Conservation (phyloP, 2,329 filamentous ascomycete species). For the Chrysosporium queenslandicum region DNA sequence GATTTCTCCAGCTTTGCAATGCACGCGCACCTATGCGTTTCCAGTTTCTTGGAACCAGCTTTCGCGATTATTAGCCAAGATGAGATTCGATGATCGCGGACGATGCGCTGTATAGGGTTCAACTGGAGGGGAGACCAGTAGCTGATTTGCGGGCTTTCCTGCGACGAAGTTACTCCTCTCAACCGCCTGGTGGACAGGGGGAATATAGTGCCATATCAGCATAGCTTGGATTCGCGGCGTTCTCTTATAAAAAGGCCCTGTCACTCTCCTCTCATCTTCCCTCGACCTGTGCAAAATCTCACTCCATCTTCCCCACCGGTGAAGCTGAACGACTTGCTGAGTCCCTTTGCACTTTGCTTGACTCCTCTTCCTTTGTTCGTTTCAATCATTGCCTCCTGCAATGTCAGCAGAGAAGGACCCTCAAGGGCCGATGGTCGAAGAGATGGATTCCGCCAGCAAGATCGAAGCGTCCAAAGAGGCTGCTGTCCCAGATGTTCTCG, state of each 20-base stretch:
- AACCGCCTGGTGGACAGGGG: not conserved
- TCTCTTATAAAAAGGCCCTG: not conserved
- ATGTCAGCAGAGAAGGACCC: not conserved
- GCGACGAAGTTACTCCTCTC: not conserved
- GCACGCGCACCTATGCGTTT: not conserved
- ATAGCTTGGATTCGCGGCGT: not conserved
- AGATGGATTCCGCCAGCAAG: not conserved
- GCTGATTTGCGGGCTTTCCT: too few species aligned
- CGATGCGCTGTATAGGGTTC: not conserved
- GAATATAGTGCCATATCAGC: not conserved
- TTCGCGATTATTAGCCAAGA: not conserved
- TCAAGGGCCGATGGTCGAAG: not conserved
- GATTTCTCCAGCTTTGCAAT: not conserved
- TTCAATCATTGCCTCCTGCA: not conserved
- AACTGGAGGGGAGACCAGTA: too few species aligned
- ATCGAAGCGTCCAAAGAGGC: not conserved
- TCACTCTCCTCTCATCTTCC: not conserved
- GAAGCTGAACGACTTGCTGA: too few species aligned
- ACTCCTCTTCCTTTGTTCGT: not conserved
- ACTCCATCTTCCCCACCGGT: too few species aligned
- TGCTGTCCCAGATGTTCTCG: not conserved
- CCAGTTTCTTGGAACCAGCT: not conserved
- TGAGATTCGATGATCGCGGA: not conserved
- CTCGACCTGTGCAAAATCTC: too few species aligned
- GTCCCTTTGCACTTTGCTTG: not conserved